Base-by-base conservation (phyloP, 2,329 filamentous ascomycete genomes). In the Paracamarosporium sp. region DNA sequence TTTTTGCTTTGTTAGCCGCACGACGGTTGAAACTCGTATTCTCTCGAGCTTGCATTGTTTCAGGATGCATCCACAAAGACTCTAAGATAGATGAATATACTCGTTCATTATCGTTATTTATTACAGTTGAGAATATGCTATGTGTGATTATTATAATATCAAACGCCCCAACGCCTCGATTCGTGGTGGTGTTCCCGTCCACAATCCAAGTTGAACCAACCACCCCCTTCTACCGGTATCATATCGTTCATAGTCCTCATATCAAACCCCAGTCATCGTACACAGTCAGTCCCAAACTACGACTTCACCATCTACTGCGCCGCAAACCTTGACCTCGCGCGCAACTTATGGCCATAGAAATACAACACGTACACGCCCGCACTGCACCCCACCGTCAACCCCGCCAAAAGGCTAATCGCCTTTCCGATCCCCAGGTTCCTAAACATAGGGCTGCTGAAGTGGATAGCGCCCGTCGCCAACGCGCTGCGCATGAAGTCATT, bases 381-480 rank as follows among this genome's bases (percentile, higher is more conserved):
- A 59, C 86, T 70, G 48, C 78, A 78, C 1, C 69, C 74, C 1
- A 67, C 66, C 35, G 66, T 79, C 53, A 72, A 27, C 0, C 64
- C 66, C 13, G 58, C 59, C 7, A 90, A 78, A 31, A 90, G 64
- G 58, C 80, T 85, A 1, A 83, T 80, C 2, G 87, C 88, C 43
- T 75, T 78, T 5, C 80, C 85, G 27, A 90, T 82, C 13, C 86
- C 86, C 5, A 90, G 66, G 63, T 87, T 85, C 15, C 76, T 72
- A 55, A 84, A 90, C 53, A 90, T 78, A 5, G 87, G 86, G 45
- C 83, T 80, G 0, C 83, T 82, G 64, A 88, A 89, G 20, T 89
- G 74, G 44, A 90, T 81, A 25, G 83, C 83, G 0, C 82, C 86
- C 50, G 83, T 86, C 6, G 87, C 88, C 3, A 90, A 74, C 2